phyloP scores from a whole-genome alignment of 2,329 filamentous ascomycete species.

The Lomentospora prolificans region DNA sequence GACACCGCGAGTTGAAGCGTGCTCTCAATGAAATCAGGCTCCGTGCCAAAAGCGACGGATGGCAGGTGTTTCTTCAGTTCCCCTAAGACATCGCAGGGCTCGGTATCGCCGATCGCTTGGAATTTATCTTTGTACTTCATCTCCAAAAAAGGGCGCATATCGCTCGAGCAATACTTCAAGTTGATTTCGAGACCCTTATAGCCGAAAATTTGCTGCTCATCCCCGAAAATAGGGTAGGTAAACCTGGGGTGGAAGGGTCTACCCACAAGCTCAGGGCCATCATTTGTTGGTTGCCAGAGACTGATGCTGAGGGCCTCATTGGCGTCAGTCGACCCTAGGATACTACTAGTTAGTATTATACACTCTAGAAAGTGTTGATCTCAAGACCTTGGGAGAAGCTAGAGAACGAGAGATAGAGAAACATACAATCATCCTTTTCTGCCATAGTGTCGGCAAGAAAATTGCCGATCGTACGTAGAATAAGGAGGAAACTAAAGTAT shows the following conservation, averaged over 20 bases:
- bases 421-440: neutral
- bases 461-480: neutral
- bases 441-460: neutral
- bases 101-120: conserved; percentile 54
- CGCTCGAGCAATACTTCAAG: conserved; percentile 55
- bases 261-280: conserved; percentile 42
- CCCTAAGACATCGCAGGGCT: conserved; percentile 58
- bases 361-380: neutral
- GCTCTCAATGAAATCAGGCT: conserved; percentile 50
- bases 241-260: conserved; percentile 73
- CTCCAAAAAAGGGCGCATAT: conserved; percentile 69
- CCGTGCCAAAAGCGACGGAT: conserved; percentile 59
- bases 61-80: conserved; percentile 59
- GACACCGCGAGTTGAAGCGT: conserved; percentile 33
- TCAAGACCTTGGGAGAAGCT: too few relatives aligned
- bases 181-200: conserved; percentile 74
- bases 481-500: neutral
- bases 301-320: conserved; percentile 55
- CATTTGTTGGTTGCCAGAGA: conserved; percentile 40
- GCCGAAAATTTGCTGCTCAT: conserved; percentile 86
- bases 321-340: conserved; percentile 47
- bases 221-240: conserved; percentile 86
- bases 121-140: conserved; percentile 66
- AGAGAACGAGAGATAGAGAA: neutral
- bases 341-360: neutral